Percentiles rank a stretch among this genome's conserved stretches.
These are phyloP conservation scores for Starmera amethionina DNA, from an alignment of 805 yeast species.

Conservation along the genomic window DNA sequence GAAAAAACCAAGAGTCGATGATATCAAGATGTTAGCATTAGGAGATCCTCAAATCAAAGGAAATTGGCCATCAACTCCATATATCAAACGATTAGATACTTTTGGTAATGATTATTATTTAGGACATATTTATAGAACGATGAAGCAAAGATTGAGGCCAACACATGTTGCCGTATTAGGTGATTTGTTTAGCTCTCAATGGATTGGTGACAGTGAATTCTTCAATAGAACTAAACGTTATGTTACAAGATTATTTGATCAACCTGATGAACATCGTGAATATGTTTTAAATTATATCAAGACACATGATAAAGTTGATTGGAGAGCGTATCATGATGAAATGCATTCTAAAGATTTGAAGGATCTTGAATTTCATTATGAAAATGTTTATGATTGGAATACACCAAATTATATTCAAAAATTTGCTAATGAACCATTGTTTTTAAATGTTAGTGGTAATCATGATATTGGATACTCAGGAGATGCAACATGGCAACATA, in stretches of 20 bases:
- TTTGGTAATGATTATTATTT: conserved; percentile 84
- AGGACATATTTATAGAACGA: conserved; percentile 68
- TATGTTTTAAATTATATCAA: conserved; percentile 37
- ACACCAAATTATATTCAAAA: conserved; percentile 19
- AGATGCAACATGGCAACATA: conserved; percentile 86
- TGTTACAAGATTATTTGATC: conserved; percentile 57
- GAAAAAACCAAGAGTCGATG: conserved; percentile 20
- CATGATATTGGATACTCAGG: conserved; percentile 96
- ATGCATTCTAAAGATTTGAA: conserved; percentile 18
- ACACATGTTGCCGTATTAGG: conserved; percentile 86
- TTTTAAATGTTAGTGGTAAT: conserved; percentile 85
- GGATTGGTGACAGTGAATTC: conserved; percentile 87
- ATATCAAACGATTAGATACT: conserved; percentile 69
- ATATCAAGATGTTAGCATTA: conserved; percentile 64
- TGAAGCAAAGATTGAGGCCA: conserved; percentile 60
- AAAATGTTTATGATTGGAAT: conserved; percentile 62
- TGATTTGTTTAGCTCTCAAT: conserved; percentile 86
- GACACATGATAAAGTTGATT: conserved; percentile 45
- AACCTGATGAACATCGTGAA: conserved; percentile 40
- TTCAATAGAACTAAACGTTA: conserved; percentile 69
- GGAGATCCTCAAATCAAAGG: conserved; percentile 99
- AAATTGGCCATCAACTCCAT: conserved; percentile 59
- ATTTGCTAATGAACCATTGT: conserved; percentile 45
- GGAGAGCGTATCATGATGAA: conserved; percentile 34
- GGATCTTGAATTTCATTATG: conserved; percentile 39